Percentiles rank a stretch among this genome's conserved stretches.
phyloP scores from a whole-genome alignment of 1,284 basidiomycete genomes.

The Sporisorium sorghi region DNA sequence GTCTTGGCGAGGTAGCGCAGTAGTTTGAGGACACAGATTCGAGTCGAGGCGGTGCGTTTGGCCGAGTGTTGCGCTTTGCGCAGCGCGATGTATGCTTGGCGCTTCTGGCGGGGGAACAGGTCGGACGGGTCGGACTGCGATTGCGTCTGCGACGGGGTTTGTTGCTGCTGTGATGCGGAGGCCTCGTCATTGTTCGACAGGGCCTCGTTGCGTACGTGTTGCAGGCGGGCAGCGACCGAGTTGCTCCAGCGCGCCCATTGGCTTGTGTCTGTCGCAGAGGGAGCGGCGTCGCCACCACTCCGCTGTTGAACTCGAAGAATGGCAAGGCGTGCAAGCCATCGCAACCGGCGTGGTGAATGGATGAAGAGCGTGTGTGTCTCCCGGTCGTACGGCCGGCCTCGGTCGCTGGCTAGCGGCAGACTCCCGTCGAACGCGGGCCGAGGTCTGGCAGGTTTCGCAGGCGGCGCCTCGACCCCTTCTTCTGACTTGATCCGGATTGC shows the following conservation, averaged over 20 bases:
- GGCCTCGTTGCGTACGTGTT: neutral
- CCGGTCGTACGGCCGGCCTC: conserved; percentile 6
- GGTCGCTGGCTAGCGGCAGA: conserved; percentile 12
- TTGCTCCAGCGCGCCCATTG: conserved; percentile 29
- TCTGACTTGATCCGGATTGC: conserved; percentile 14
- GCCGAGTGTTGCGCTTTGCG: conserved; percentile 21
- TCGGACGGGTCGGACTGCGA: conserved; percentile 19
- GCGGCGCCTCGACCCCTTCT: neutral
- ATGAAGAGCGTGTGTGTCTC: conserved; percentile 43
- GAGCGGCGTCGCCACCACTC: neutral
- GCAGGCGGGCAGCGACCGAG: conserved; percentile 16
- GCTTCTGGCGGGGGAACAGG: conserved; percentile 26
- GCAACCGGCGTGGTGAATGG: conserved; percentile 15
- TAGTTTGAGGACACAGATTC: conserved; percentile 16
- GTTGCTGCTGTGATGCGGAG: conserved; percentile 5
- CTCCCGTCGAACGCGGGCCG: conserved; percentile 4
- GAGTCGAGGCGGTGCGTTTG: conserved; percentile 6
- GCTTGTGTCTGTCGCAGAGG: neutral
- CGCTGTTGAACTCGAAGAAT: conserved; percentile 3
- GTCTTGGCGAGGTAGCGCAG: conserved; percentile 18
- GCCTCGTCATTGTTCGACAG: neutral
- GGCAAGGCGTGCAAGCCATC: conserved; percentile 25
- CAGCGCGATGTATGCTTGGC: conserved; percentile 18
- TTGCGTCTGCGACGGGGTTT: too few relatives aligned
- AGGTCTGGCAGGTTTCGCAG: neutral